These are phyloP conservation scores for Lunularia cruciata DNA, from an alignment of 225 moss, liverwort and hornwort species.

Conservation along the genomic window DNA sequence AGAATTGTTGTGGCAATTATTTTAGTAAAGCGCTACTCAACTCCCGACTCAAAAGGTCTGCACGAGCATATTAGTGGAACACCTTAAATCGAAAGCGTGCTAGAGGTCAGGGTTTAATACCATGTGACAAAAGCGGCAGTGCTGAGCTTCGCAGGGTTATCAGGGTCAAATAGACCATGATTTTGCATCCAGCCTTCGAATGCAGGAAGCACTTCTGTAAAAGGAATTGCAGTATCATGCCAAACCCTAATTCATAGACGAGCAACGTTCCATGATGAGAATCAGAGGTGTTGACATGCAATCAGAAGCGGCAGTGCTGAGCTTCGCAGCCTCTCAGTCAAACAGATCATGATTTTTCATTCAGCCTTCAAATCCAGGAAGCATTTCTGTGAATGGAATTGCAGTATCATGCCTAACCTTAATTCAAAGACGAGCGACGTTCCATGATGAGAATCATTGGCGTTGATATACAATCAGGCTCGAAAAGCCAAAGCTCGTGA, in stretches of 20 bases:
- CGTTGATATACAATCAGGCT: too few species aligned
- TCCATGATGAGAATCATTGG: too few species aligned
- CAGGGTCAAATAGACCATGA: conserved; percentile 61
- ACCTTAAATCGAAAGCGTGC: background rate
- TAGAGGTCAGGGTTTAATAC: conserved; percentile 27
- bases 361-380: conserved; percentile 76
- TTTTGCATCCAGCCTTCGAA: conserved; percentile 83
- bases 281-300: too few species aligned
- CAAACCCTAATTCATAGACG: conserved; percentile 61
- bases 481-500: background rate
- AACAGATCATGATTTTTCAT: conserved; percentile 68
- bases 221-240: conserved; percentile 96
- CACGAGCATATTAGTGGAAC: too few species aligned
- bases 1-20: too few species aligned
- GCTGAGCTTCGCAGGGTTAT: conserved; percentile 51
- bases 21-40: too few species aligned
- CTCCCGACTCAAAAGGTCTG: too few species aligned
- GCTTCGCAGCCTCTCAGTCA: conserved; percentile 49
- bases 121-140: conserved; percentile 95
- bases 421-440: background rate
- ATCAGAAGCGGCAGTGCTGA: conserved; percentile 81
- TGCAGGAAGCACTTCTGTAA: conserved; percentile 66
- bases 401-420: conserved; percentile 99
- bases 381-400: conserved; percentile 77
- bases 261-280: background rate